phyloP scores from a whole-genome alignment of 345 rosid species.

The Gossypium mustelinum region DNA sequence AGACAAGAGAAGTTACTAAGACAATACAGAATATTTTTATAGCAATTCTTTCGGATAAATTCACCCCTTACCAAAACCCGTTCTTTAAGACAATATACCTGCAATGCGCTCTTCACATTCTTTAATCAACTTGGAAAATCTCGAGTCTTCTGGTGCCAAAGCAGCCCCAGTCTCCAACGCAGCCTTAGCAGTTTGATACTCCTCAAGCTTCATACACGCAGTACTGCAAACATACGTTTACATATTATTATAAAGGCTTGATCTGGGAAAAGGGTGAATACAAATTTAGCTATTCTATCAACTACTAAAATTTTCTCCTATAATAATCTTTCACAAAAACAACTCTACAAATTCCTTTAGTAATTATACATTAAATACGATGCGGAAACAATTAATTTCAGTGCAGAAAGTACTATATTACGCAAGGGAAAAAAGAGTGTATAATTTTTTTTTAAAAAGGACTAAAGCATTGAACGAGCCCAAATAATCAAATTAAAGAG shows the following conservation, averaged over 20 bases:
- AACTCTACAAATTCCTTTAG: background rate
- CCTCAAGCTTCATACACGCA: constrained; percentile 91
- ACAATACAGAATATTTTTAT: background rate
- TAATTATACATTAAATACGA: too few species aligned
- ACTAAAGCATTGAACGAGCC: background rate
- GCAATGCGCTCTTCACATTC: constrained; percentile 60
- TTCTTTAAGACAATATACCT: constrained; percentile 32
- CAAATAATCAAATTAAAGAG: background rate
- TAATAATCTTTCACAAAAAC: background rate
- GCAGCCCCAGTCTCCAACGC: constrained; percentile 69
- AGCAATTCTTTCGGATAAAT: background rate
- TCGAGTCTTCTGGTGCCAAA: constrained; percentile 48
- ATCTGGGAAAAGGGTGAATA: background rate
- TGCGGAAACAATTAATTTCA: background rate
- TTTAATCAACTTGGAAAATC: constrained; percentile 64
- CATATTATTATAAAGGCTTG: background rate
- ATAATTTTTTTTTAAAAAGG: background rate
- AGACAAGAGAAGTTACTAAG: background rate
- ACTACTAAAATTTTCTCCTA: background rate
- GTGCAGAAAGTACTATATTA: background rate
- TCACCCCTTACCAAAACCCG: background rate
- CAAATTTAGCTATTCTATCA: background rate
- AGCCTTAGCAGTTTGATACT: constrained; percentile 75
- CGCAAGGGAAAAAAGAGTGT: background rate
- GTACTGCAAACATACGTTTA: constrained; percentile 33